Evolutionary conservation across 129 eudicot genomes (phyloP), one percentile per base, ranked within the genome.

Genomic region (Gnaphalium uliginosum): DNA sequence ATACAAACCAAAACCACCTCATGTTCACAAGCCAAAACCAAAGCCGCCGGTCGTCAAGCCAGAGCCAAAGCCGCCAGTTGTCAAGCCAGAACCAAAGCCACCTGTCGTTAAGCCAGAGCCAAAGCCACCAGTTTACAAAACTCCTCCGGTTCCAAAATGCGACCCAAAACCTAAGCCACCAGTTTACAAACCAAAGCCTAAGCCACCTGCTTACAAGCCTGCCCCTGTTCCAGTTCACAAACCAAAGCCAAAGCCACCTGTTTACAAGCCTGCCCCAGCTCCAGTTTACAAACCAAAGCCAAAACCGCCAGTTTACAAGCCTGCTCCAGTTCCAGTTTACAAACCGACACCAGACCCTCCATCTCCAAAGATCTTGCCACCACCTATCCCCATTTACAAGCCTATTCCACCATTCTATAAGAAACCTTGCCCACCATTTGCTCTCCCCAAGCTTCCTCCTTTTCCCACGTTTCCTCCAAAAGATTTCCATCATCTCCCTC

Each of bases 381-480:
- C 82, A 37, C 59, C 46, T 21, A 72, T 71, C 43, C 81, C 81
- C 51, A 57, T 68, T 68, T 43, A 48, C 76, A 68, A 77, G 29
- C 75, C 76, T 14, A 25, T 74, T 66, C 81, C 85, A 56, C 85
- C 85, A 77, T 70, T 81, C 56, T 71, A 76, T 50, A 82, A 82
- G 76, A 82, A 67, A 58, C 85, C 85, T 17, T 77, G 79, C 76
- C 85, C 85, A 66, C 85, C 85, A 9, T n/a, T 61, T 62, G 46
- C 80, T 24, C 48, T 77, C 33, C 86, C 83, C 18, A 78, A 81
- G 32, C 81, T 77, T 74, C 83, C 83, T 26, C 83, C 83, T 64
- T 63, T 69, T 19, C 74, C 78, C 33, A 43, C 65, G 19, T 14
- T 80, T 67, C 86, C 86, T 22, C 85, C 85, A 35, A 82, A 79